phyloP scores from a whole-genome alignment of 2,329 filamentous ascomycete genomes.

The Verticillium klebahnii region DNA sequence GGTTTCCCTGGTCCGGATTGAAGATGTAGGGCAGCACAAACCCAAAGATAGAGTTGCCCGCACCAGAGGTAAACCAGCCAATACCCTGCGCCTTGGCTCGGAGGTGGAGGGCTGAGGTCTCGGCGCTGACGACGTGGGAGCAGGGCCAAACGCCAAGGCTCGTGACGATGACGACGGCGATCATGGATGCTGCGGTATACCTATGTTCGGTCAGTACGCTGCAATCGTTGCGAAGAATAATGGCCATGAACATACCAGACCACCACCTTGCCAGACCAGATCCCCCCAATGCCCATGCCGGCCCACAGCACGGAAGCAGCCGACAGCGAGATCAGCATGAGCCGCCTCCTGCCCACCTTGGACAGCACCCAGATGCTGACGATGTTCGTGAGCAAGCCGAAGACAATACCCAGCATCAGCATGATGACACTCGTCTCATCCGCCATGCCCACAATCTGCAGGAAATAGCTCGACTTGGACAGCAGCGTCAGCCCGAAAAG shows the following conservation, averaged over 20 bases:
- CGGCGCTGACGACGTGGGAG: slow-evolving; percentile 35
- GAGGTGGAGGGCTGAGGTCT: slow-evolving; percentile 37
- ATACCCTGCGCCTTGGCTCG: slow-evolving; percentile 38
- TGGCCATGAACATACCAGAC: slow-evolving; percentile 28
- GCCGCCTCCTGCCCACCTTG: slow-evolving; percentile 30
- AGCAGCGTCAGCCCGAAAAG: slow-evolving; percentile 41
- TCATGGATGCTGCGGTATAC: slow-evolving; percentile 29
- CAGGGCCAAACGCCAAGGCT: slow-evolving; percentile 38
- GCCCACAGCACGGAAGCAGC: slow-evolving; percentile 33
- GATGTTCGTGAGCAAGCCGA: slow-evolving; percentile 39
- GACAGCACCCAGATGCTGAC: slow-evolving; percentile 38
- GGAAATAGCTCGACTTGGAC: slow-evolving; percentile 35
- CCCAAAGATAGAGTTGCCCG: slow-evolving; percentile 35
- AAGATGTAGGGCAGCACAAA: slow-evolving; percentile 47
- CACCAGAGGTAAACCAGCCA: slow-evolving; percentile 34
- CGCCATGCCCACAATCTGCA: slow-evolving; percentile 28
- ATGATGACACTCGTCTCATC: slow-evolving; percentile 31
- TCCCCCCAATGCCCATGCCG: slow-evolving; percentile 42
- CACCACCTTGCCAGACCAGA: slow-evolving; percentile 29
- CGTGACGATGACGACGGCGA: slow-evolving; percentile 36
- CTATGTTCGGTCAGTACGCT: slow-evolving; percentile 5
- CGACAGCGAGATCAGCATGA: slow-evolving; percentile 29
- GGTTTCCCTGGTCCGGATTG: slow-evolving; percentile 30
- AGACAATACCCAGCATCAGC: slow-evolving; percentile 37
- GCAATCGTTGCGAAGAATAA: neutral